phyloP scores from a whole-genome alignment of 2,329 filamentous ascomycete species.

The Neonectria magnoliae region DNA sequence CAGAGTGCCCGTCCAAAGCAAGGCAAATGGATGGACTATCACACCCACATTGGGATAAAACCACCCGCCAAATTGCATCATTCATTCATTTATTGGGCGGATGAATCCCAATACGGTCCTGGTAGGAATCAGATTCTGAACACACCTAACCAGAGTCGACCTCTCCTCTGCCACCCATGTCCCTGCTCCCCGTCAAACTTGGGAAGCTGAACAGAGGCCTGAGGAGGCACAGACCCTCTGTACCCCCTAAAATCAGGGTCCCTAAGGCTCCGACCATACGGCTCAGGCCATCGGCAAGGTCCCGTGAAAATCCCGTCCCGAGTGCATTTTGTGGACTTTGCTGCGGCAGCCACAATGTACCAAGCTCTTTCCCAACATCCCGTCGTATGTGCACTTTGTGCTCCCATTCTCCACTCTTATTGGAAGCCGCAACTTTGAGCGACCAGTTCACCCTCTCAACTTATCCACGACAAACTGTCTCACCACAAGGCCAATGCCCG shows the following conservation, averaged over 20 bases:
- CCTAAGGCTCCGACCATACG: not conserved
- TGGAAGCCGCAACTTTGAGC: not conserved
- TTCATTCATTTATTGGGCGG: not conserved
- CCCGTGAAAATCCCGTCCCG: not conserved
- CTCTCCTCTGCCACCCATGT: constrained; percentile 33
- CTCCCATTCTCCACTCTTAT: not conserved
- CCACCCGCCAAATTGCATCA: constrained; percentile 12
- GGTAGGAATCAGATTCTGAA: not conserved
- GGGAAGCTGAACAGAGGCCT: constrained; percentile 9
- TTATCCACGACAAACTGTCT: not conserved
- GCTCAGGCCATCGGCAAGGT: not conserved
- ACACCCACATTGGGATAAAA: constrained; percentile 10
- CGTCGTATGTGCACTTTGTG: not conserved
- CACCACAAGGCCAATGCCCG: not conserved
- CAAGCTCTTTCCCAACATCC: not conserved
- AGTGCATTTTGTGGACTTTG: not conserved
- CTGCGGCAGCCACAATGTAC: constrained; percentile 2
- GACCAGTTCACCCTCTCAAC: not conserved
- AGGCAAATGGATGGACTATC: not conserved
- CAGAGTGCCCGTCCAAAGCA: not conserved
- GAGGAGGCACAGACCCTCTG: not conserved
- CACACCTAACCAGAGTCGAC: constrained; percentile 14
- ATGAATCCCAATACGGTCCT: constrained; percentile 11
- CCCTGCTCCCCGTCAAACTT: constrained; percentile 37
- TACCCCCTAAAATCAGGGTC: not conserved